These are phyloP conservation scores for Entomortierella lignicola DNA, from an alignment of 192 early-diverging fungal genomes.

Conservation along the genomic window DNA sequence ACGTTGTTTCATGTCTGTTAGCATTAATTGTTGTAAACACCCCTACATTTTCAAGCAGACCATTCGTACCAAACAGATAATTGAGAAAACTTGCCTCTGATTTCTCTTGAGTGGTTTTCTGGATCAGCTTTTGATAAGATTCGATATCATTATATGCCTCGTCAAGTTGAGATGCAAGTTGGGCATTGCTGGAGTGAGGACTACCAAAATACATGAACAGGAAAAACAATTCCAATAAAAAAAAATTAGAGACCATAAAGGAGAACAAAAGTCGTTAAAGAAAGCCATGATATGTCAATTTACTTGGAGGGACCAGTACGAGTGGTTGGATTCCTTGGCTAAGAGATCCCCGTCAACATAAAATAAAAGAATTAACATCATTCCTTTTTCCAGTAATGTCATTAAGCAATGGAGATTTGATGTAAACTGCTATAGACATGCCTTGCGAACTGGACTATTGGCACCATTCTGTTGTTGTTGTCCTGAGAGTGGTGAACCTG, in stretches of 20 bases:
- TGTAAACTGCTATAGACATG: background rate
- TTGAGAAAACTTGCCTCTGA: slow-evolving; percentile 18
- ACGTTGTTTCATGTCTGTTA: background rate
- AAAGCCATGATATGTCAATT: background rate
- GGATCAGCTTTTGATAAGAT: slow-evolving; percentile 40
- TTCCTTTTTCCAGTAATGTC: background rate
- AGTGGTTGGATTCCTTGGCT: slow-evolving; percentile 38
- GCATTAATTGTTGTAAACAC: background rate
- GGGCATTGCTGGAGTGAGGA: slow-evolving; percentile 46
- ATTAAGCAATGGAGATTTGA: background rate
- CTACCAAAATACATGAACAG: background rate
- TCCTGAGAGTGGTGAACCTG: slow-evolving; percentile 32
- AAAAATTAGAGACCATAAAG: background rate
- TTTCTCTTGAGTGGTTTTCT: slow-evolving; percentile 44
- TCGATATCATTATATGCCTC: slow-evolving; percentile 47
- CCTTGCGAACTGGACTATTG: slow-evolving; percentile 34
- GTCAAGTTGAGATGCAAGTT: slow-evolving; percentile 40
- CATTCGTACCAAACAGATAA: background rate
- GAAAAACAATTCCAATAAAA: background rate
- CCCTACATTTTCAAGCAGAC: too few species aligned
- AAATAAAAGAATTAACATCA: background rate
- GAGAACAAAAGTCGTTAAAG: background rate
- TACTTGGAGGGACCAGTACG: slow-evolving; percentile 18
- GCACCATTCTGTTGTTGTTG: slow-evolving; percentile 28
- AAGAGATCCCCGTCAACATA: background rate